These are phyloP conservation scores for Clonostachys chloroleuca DNA, from an alignment of 2,329 filamentous ascomycete genomes.

Conservation along the genomic window DNA sequence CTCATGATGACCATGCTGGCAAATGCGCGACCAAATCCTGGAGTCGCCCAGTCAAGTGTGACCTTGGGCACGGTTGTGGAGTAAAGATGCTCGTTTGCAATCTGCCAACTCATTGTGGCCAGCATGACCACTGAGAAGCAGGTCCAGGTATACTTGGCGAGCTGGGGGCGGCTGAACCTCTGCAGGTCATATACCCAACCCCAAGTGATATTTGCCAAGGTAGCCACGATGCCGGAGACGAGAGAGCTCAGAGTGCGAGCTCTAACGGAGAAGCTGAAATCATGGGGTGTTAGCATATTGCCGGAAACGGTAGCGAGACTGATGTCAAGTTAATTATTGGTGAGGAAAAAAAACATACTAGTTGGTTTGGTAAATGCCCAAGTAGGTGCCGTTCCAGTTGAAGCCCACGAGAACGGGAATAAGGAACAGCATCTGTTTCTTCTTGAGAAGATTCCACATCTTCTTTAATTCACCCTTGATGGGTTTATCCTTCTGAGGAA, in stretches of 20 bases:
- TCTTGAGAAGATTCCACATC: constrained; percentile 29
- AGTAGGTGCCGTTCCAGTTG: constrained; percentile 45
- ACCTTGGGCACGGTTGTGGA: constrained; percentile 22
- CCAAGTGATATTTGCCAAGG: constrained; percentile 39
- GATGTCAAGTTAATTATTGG: not conserved
- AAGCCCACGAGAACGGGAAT: constrained; percentile 38
- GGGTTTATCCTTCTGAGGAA: constrained; percentile 21
- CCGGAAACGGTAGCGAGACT: not conserved
- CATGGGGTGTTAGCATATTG: not conserved
- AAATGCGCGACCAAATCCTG: constrained; percentile 39
- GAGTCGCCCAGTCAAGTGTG: constrained; percentile 34
- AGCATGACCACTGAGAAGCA: constrained; percentile 35
- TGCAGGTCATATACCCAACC: constrained; percentile 43
- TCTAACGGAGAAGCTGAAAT: constrained; percentile 37
- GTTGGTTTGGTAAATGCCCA: constrained; percentile 45
- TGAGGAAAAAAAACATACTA: constrained; percentile 19
- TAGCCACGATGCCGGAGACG: constrained; percentile 37
- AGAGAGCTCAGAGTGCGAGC: constrained; percentile 38
- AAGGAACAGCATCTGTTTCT: constrained; percentile 39
- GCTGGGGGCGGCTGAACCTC: constrained; percentile 28
- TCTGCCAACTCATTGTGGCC: constrained; percentile 39
- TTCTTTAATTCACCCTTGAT: constrained; percentile 28
- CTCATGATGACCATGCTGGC: constrained; percentile 39
- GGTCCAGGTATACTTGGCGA: constrained; percentile 35
- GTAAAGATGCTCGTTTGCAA: constrained; percentile 41